Conservation (phyloP, 805 yeast species). For the Priceomyces castillae region DNA sequence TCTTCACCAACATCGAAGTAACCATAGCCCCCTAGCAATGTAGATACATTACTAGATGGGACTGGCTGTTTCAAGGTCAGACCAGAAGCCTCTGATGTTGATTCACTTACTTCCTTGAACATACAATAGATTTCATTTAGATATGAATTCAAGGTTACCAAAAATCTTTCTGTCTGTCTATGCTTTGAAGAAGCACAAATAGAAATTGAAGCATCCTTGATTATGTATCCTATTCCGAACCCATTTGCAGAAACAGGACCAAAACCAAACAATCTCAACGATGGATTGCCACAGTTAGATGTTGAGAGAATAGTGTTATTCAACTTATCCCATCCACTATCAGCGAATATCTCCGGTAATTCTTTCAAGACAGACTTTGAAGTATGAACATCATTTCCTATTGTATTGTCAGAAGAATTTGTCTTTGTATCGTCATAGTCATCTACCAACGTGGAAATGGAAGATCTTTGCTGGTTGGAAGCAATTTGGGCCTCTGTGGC, state of each 20-base stretch:
- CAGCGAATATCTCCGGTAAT: slow-evolving; percentile 77
- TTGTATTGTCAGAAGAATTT: slow-evolving; percentile 30
- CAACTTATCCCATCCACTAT: slow-evolving; percentile 82
- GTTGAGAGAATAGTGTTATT: slow-evolving; percentile 74
- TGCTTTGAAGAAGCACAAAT: slow-evolving; percentile 59
- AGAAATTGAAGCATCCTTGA: slow-evolving; percentile 49
- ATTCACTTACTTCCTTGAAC: slow-evolving; percentile 6
- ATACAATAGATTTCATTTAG: slow-evolving; percentile 43
- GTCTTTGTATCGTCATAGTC: slow-evolving; percentile 13
- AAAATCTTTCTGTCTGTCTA: slow-evolving; percentile 56
- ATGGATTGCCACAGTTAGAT: slow-evolving; percentile 62
- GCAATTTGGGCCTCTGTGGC: slow-evolving; percentile 21
- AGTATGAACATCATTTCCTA: slow-evolving; percentile 19
- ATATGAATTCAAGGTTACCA: slow-evolving; percentile 51
- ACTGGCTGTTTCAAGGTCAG: slow-evolving; percentile 20
- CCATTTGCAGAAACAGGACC: slow-evolving; percentile 60
- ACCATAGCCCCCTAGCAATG: slow-evolving; percentile 56
- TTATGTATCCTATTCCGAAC: slow-evolving; percentile 56
- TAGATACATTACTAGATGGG: slow-evolving; percentile 27
- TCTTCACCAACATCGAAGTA: slow-evolving; percentile 59
- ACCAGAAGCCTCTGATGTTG: slow-evolving; percentile 1
- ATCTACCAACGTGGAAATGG: slow-evolving; percentile 14
- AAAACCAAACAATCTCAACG: slow-evolving; percentile 55
- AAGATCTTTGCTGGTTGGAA: slow-evolving; percentile 15
- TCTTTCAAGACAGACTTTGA: slow-evolving; percentile 20